phyloP scores from a whole-genome alignment of 192 early-diverging fungal genomes.

The Gamsiella multidivaricata region DNA sequence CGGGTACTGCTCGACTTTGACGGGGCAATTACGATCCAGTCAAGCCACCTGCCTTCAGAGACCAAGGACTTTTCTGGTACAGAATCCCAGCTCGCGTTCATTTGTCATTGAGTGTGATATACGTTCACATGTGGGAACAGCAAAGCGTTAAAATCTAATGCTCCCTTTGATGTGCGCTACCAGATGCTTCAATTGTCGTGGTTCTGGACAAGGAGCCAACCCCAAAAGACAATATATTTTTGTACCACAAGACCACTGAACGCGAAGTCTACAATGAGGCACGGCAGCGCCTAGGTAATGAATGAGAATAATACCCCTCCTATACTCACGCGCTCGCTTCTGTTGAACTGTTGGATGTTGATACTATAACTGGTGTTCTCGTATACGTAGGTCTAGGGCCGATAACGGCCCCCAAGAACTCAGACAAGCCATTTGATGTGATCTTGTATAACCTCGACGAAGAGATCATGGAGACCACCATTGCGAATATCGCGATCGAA shows the following conservation, averaged over 20 bases:
- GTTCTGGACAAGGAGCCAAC: slow-evolving; percentile 53
- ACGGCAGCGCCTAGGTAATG: slow-evolving; percentile 43
- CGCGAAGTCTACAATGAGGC: slow-evolving; percentile 60
- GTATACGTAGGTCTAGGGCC: slow-evolving; percentile 19
- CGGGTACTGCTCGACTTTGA: slow-evolving; percentile 45
- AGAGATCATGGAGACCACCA: slow-evolving; percentile 66
- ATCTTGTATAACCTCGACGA: slow-evolving; percentile 59
- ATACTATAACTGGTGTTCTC: background rate
- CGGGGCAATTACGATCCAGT: slow-evolving; percentile 41
- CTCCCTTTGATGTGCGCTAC: background rate
- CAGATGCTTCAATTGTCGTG: slow-evolving; percentile 36
- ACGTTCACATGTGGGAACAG: background rate
- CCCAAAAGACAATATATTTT: slow-evolving; percentile 49
- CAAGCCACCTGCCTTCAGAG: slow-evolving; percentile 42
- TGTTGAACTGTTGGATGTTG: background rate
- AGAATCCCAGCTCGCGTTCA: background rate
- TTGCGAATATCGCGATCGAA: slow-evolving; percentile 66
- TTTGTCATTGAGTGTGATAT: background rate
- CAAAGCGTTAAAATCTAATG: background rate
- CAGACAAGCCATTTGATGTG: slow-evolving; percentile 60
- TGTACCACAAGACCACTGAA: slow-evolving; percentile 68
- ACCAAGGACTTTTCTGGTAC: slow-evolving; percentile 23
- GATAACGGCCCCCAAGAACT: slow-evolving; percentile 1
- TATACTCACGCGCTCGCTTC: too few relatives aligned
- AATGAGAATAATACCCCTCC: too few relatives aligned